phyloP scores from a whole-genome alignment of 2,329 filamentous ascomycete genomes.

The Penicillium polonicum region DNA sequence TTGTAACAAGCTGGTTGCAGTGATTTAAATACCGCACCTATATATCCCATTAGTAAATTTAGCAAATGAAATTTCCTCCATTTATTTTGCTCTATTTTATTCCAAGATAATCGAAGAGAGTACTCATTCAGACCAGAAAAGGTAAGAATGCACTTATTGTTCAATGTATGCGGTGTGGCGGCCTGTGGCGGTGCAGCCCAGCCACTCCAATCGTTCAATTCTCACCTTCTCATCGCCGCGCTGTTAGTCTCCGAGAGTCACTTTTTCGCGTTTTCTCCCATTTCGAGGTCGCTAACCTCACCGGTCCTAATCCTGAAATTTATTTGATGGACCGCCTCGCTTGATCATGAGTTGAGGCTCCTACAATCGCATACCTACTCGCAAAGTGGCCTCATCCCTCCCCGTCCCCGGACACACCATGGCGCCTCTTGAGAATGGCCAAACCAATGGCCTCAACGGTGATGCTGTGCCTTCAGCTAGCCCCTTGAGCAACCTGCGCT shows the following conservation, averaged over 20 bases:
- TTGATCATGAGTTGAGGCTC: conserved; percentile 34
- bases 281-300: conserved; percentile 10
- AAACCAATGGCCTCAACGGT: conserved; percentile 54
- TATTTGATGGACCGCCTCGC: conserved; percentile 14
- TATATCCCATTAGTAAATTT: neutral
- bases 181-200: conserved; percentile 30
- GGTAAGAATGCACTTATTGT: neutral
- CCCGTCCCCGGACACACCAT: conserved; percentile 40
- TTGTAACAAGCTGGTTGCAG: conserved; percentile 21
- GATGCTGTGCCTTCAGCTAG: conserved; percentile 33
- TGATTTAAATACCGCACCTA: neutral
- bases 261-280: conserved; percentile 20
- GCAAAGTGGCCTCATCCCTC: conserved; percentile 16
- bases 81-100: neutral
- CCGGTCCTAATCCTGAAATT: conserved; percentile 8
- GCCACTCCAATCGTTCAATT: conserved; percentile 20
- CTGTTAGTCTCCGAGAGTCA: conserved; percentile 16
- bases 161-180: conserved; percentile 16
- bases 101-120: neutral
- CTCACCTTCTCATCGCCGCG: conserved; percentile 22
- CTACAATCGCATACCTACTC: conserved; percentile 12
- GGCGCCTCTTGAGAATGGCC: conserved; percentile 52
- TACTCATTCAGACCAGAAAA: neutral
- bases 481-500: conserved; percentile 48
- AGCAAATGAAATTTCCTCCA: neutral